A percentile compares a stretch with the other conserved stretches of the same genome.
Evolutionary conservation across 305 asterid species (phyloP).

Genomic region (Fraxinus nigra): DNA sequence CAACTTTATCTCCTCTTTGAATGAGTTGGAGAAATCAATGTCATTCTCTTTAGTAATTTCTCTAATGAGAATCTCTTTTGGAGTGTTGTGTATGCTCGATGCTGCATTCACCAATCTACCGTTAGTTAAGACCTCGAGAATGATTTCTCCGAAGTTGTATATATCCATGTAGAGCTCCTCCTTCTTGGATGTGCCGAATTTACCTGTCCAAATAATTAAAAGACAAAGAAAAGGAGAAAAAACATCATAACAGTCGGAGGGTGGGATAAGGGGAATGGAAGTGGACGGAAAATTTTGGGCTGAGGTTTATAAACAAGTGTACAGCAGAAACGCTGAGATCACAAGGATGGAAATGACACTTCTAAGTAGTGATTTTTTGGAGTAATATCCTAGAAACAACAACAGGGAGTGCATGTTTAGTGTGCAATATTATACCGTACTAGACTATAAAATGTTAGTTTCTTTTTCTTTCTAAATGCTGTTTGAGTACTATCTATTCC

Average conservation of each 20-base stretch:
- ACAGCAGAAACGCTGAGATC: neutral
- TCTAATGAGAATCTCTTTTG: conserved; percentile 46
- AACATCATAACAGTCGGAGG: neutral
- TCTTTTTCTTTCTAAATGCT: neutral
- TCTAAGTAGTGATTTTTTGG: neutral
- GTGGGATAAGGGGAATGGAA: neutral
- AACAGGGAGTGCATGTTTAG: neutral
- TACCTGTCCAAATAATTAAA: conserved; percentile 43
- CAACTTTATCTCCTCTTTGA: conserved; percentile 39
- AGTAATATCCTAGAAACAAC: neutral
- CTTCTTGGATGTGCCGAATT: conserved; percentile 30
- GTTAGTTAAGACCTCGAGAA: conserved; percentile 57
- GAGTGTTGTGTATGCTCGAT: conserved; percentile 21
- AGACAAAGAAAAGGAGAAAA: neutral
- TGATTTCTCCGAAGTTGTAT: conserved; percentile 61
- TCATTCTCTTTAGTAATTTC: conserved; percentile 48
- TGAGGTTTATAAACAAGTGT: neutral
- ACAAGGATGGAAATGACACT: neutral
- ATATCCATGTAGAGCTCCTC: conserved; percentile 67
- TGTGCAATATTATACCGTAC: neutral
- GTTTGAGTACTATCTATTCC: neutral
- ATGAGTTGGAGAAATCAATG: conserved; percentile 26
- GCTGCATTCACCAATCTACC: conserved; percentile 44
- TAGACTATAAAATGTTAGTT: no score
- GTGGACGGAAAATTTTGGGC: neutral